Base-by-base conservation (phyloP, 768 basidiomycete genomes). In the Lactarius quietus region DNA sequence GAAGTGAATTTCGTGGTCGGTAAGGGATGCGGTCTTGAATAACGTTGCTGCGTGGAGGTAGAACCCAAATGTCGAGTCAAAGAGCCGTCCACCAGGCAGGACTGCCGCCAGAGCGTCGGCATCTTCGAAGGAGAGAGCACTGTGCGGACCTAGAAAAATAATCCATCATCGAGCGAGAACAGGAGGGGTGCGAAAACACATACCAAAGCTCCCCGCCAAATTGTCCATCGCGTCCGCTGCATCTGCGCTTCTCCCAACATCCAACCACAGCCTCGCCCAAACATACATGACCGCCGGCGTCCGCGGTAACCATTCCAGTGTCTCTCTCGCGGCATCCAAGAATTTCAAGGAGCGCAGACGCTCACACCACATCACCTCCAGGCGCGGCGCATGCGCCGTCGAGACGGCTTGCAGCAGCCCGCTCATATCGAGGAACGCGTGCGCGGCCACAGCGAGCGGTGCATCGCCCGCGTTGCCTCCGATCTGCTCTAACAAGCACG, bases 241-340 rank as follows among this genome's bases (percentile, higher is more conserved):
- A 68, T 95, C 92, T 57, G 89, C 90, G 31, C 83, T 77, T 39
- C 87, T 83, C 6, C 89, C 87, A 36, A 84, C 76, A 67, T 84
- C 81, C 53, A 93, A 74, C 80, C 83, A 84, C 8, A 93, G 77
- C 68, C 86, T 80, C 6, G 87, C 86, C 43, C 84, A 81, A 43
- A 95, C 83, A 74, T 92, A 96, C 35, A 82, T 81, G 57, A 86
- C 85, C 4, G 84, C 90, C 31, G 93, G 85, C 18, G 89, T 89
- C 55, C 87, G 79, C 14, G 94, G 93, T 31, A 95, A 82, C 85
- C 90, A 90, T 28, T 85, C 84, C 54, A 92, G 76, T 62, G 91
- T 78, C 66, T 89, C 87, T 57, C 82, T 76, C 1, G 90, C 81
- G 39, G 84, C 78, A 64, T 83, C 80, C 63, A 81, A 78, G 70